Conservation (phyloP, 768 basidiomycete genomes). For the Leucosporidium yakuticum region DNA sequence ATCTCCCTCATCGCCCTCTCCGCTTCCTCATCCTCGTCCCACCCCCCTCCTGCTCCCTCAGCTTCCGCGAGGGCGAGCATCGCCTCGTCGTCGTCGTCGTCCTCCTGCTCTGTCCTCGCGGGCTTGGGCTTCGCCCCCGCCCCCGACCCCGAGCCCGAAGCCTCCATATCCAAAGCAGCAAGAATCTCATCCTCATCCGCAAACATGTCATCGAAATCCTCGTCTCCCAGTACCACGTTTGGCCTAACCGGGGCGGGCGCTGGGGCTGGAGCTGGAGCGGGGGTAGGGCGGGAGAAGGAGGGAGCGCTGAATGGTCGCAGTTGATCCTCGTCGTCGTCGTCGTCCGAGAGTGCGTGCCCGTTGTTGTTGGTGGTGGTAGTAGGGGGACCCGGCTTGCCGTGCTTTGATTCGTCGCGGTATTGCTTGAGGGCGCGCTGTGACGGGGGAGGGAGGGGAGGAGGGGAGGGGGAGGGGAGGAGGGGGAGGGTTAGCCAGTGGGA, state of each 20-base stretch:
- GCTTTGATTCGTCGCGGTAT: slow-evolving; percentile 18
- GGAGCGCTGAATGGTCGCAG: neutral
- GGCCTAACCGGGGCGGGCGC: neutral
- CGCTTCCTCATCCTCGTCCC: slow-evolving; percentile 52
- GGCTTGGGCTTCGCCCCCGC: slow-evolving; percentile 46
- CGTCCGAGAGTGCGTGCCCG: slow-evolving; percentile 5
- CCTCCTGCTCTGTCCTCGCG: slow-evolving; percentile 6
- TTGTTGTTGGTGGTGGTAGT: neutral
- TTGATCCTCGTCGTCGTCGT: slow-evolving; percentile 1
- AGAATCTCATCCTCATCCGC: neutral
- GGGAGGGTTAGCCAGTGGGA: too few species aligned
- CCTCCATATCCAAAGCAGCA: neutral
- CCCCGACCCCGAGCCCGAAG: slow-evolving; percentile 43
- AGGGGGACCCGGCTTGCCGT: neutral
- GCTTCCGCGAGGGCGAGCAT: slow-evolving; percentile 42
- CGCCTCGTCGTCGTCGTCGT: slow-evolving; percentile 47
- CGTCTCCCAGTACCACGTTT: neutral
- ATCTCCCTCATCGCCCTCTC: slow-evolving; percentile 64
- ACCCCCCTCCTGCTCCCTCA: slow-evolving; percentile 45
- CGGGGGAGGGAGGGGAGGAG: slow-evolving; percentile 31
- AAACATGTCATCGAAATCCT: slow-evolving; percentile 5
- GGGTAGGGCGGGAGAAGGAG: neutral
- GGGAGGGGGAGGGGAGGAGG: neutral
- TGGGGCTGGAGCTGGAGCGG: neutral
- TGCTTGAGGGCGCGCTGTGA: slow-evolving; percentile 20